phyloP scores from a whole-genome alignment of 2,329 filamentous ascomycete species.

The Pseudogymnoascus sp. region DNA sequence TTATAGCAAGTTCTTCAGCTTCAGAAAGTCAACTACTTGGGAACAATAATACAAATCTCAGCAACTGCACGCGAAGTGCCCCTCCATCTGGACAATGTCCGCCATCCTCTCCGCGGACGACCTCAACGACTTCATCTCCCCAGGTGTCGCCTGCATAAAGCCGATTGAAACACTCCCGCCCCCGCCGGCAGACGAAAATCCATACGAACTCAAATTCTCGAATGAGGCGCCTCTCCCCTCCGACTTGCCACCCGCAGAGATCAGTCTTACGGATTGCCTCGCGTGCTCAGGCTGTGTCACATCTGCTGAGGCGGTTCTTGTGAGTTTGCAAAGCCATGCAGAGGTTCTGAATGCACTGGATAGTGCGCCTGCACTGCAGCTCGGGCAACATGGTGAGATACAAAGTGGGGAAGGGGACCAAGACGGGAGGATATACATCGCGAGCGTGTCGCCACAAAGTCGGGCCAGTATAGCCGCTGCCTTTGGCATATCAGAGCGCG shows the following conservation, averaged over 20 bases:
- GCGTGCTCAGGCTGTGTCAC: constrained; percentile 97
- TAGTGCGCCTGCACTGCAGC: constrained; percentile 41
- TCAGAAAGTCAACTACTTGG: neutral
- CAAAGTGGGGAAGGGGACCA: constrained; percentile 39
- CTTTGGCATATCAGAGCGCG: constrained; percentile 61
- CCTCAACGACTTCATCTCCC: constrained; percentile 97
- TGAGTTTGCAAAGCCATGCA: constrained; percentile 85
- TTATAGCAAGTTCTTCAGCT: neutral
- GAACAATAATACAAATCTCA: neutral
- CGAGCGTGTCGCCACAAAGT: constrained; percentile 85
- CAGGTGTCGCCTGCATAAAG: constrained; percentile 96
- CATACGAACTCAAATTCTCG: constrained; percentile 89
- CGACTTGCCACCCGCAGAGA: constrained; percentile 66
- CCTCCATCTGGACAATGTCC: constrained; percentile 56
- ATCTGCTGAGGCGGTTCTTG: constrained; percentile 92
- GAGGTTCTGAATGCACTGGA: constrained; percentile 84
- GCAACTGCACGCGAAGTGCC: constrained; percentile 6
- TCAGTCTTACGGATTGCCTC: constrained; percentile 93
- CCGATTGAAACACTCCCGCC: constrained; percentile 85
- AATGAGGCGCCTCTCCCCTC: constrained; percentile 56
- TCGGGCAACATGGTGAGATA: constrained; percentile 10
- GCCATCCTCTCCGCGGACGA: constrained; percentile 95
- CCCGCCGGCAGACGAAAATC: constrained; percentile 37
- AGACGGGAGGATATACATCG: constrained; percentile 71
- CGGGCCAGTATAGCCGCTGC: constrained; percentile 83